A percentile compares a stretch with the other conserved stretches of the same genome.
These are phyloP conservation scores for Chlorella vulgaris DNA, from an alignment of 139 green algal genomes.

Conservation along the genomic window DNA sequence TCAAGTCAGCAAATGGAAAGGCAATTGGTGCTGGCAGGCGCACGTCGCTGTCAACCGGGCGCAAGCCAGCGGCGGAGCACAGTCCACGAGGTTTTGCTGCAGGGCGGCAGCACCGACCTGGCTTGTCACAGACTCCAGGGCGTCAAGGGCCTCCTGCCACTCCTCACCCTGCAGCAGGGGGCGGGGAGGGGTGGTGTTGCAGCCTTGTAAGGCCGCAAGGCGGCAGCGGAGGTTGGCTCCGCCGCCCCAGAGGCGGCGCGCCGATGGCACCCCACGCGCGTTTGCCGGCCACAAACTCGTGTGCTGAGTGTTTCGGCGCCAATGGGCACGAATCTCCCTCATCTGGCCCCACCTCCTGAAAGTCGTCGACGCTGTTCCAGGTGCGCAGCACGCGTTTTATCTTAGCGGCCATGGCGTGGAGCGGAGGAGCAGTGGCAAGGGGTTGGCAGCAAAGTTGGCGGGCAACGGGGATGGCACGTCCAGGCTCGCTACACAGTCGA, in stretches of 20 bases:
- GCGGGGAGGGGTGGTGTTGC: background rate
- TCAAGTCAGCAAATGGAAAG: background rate
- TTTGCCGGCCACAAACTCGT: no score
- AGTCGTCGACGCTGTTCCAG: slow-evolving; percentile 2
- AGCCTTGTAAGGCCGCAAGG: no score
- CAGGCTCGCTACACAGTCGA: no score
- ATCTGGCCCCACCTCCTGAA: slow-evolving; percentile 10
- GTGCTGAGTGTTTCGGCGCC: no score
- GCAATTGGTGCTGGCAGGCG: background rate
- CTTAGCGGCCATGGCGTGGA: slow-evolving; percentile 15
- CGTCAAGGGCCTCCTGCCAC: slow-evolving; percentile 30
- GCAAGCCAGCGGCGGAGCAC: background rate
- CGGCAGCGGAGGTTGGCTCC: no score
- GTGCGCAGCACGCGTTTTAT: background rate
- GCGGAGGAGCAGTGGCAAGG: no score
- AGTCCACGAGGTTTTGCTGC: background rate
- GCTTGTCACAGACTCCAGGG: slow-evolving; percentile 28
- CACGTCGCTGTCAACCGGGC: no score
- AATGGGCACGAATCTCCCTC: no score
- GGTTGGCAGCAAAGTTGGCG: no score
- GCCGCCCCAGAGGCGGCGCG: no score
- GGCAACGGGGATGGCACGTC: no score
- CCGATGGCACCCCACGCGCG: no score
- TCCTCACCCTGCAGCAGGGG: slow-evolving; percentile 19
- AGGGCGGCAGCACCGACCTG: background rate